These are phyloP conservation scores for Gamsiella multidivaricata DNA, from an alignment of 192 early-diverging fungal genomes.

Conservation along the genomic window DNA sequence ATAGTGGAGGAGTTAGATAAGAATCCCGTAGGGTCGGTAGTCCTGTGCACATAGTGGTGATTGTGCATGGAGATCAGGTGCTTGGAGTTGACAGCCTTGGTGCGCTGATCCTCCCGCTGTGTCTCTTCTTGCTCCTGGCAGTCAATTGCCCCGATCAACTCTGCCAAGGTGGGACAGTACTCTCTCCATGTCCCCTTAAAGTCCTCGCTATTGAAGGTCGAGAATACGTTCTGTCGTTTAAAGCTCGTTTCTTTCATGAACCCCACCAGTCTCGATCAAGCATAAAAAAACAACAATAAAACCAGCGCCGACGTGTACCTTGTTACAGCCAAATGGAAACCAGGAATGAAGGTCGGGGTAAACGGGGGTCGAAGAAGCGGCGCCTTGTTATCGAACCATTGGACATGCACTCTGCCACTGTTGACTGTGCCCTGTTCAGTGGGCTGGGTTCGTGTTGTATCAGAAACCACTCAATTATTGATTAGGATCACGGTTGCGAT, in stretches of 20 bases:
- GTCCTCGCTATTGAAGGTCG: constrained; percentile 5
- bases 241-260: too few species aligned
- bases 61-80: constrained; percentile 28
- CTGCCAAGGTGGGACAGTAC: constrained; percentile 19
- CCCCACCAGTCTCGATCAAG: too few species aligned
- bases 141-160: constrained; percentile 27
- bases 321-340: constrained; percentile 35
- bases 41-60: constrained; percentile 38
- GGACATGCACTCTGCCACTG: constrained; percentile 23
- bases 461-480: too few species aligned
- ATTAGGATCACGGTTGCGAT: neutral
- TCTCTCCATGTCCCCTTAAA: constrained; percentile 25
- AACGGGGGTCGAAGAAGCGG: constrained; percentile 50
- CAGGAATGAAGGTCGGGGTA: constrained; percentile 34
- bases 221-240: neutral
- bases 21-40: constrained; percentile 18
- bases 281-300: too few species aligned
- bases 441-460: too few species aligned
- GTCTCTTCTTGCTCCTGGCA: constrained; percentile 11
- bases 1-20: constrained; percentile 16
- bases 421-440: neutral
- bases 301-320: too few species aligned
- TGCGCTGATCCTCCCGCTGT: constrained; percentile 1
- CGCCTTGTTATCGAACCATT: constrained; percentile 36
- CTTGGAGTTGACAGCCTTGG: constrained; percentile 3